Conservation (phyloP, 2,329 filamentous ascomycete genomes). For the Eutypella sp. region DNA sequence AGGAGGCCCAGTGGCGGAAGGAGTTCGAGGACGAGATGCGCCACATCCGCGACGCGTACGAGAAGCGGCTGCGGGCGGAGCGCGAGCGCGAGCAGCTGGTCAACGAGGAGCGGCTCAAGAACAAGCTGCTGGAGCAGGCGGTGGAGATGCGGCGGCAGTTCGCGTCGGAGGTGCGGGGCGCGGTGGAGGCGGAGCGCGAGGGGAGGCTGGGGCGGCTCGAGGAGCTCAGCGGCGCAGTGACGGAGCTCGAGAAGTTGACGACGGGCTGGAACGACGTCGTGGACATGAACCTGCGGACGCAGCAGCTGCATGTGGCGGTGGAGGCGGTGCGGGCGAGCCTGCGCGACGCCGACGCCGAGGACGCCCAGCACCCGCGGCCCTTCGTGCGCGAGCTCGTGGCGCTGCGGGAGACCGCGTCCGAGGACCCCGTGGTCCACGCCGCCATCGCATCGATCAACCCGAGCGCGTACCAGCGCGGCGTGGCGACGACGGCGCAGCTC, state of each 20-base stretch:
- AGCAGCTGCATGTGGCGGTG: constrained; percentile 92
- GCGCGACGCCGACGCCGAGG: constrained; percentile 38
- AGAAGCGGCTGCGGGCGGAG: constrained; percentile 73
- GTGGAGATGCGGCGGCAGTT: constrained; percentile 84
- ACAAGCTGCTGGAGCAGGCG: constrained; percentile 85
- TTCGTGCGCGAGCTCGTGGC: constrained; percentile 92
- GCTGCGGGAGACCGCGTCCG: constrained; percentile 82
- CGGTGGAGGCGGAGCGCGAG: constrained; percentile 83
- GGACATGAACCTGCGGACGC: constrained; percentile 84
- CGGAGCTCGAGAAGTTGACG: constrained; percentile 81
- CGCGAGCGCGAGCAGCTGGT: constrained; percentile 75
- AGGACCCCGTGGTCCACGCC: constrained; percentile 82
- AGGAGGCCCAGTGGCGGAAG: constrained; percentile 77
- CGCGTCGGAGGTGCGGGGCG: constrained; percentile 67
- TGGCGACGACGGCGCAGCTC: constrained; percentile 77
- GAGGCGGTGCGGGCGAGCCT: constrained; percentile 86
- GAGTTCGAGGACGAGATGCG: constrained; percentile 86
- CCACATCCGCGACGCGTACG: constrained; percentile 71
- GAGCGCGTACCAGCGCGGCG: constrained; percentile 83
- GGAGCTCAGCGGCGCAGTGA: constrained; percentile 71
- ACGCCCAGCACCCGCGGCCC: constrained; percentile 67
- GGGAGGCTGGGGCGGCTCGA: constrained; percentile 81
- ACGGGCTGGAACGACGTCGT: constrained; percentile 87
- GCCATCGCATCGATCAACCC: constrained; percentile 97
- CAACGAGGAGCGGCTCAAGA: constrained; percentile 76